Base-by-base conservation (phyloP, 148 eudicot genomes). In the Rhododendron griersonianum region DNA sequence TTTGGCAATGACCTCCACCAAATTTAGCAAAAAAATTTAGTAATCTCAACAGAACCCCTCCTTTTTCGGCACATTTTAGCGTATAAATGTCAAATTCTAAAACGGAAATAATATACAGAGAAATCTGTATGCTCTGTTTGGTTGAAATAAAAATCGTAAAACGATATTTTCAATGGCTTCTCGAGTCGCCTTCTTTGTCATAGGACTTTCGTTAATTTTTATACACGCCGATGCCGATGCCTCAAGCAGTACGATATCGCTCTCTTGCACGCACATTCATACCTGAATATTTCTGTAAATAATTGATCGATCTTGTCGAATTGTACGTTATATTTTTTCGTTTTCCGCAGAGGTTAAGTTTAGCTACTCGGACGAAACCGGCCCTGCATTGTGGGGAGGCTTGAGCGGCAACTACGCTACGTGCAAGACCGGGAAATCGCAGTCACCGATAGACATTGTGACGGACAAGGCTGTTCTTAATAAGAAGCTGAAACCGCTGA, bases 381-480 rank as follows among this genome's bases (percentile, higher is more conserved):
- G 91, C 8, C 91, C 94, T 15, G 61, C 59, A 1, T 81, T 63
- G 67, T 94, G 96, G 98, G 96, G 93, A 86, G 88, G 74, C 39
- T 13, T 88, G 33, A 81, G 87, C 78, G 87, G 91, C 14, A 76
- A 83, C 9, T 91, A 75, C 85, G 76, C 84, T 18, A 44, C 59
- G 16, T 94, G 99, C 87, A 84, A 92, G 25, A 53, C 81, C 8
- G 99, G 98, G 0, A 93, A 93, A 86, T 86, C 74, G 11, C 99
- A 96, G 78, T 96, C 99, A 61, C 99, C 99, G 1, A 90, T 96
- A 2, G 85, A 95, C 86, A 96, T 96, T n/a, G 39, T 83, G 13
- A 86, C 85, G 51, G 14, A 55, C 41, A 59, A 91, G 65, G 91
- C 80, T 0, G 85, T 88, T 5, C 71, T 80, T 8, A 83, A 88